phyloP scores from a whole-genome alignment of 495 filamentous ascomycete genomes.

The Aspergillus conjunctus region DNA sequence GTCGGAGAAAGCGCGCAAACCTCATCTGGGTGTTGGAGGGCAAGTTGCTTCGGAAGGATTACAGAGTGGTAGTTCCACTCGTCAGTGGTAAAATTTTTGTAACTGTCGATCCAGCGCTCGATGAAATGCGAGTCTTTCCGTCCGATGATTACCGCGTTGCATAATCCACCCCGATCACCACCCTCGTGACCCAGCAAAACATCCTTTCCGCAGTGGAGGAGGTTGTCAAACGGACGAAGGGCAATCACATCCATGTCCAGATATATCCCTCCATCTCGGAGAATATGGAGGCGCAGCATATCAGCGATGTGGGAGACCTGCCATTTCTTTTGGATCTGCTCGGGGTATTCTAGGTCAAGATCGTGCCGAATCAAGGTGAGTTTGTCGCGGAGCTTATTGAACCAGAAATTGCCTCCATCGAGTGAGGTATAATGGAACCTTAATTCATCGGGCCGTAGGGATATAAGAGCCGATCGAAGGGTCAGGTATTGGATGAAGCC shows the following conservation, averaged over 20 bases:
- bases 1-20: slow-evolving; percentile 2
- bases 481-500: slow-evolving; percentile 3
- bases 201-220: background rate
- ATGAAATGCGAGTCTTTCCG: background rate
- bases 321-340: background rate
- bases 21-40: background rate
- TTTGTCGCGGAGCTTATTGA: background rate
- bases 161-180: background rate
- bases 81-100: background rate
- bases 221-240: background rate
- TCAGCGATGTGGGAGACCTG: background rate
- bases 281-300: slow-evolving; percentile 1
- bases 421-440: slow-evolving; percentile 1
- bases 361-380: background rate
- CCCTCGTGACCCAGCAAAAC: background rate
- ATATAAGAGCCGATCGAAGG: background rate
- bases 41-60: slow-evolving; percentile 3
- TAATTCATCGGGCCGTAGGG: background rate
- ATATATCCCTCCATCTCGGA: slow-evolving; percentile 2
- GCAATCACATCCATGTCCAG: slow-evolving; percentile 2
- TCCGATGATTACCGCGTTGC: background rate
- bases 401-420: background rate
- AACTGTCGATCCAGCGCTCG: background rate
- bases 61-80: slow-evolving; percentile 6
- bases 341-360: background rate